Conservation (phyloP, 139 green algal species). For the Chlorella vulgaris region DNA sequence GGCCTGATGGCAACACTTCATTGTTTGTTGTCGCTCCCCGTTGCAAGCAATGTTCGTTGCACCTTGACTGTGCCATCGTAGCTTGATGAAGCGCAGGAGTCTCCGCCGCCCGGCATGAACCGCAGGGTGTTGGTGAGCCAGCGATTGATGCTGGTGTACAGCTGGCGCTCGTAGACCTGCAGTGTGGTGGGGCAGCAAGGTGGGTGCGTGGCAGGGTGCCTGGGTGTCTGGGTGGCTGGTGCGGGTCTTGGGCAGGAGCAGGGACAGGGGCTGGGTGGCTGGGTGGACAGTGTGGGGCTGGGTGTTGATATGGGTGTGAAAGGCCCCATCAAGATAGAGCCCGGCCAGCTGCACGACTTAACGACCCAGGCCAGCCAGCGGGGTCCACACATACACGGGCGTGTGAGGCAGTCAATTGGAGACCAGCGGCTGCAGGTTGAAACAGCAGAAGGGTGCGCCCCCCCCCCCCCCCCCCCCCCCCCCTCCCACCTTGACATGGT, state of each 20-base stretch:
- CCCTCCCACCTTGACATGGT: conserved; percentile 69
- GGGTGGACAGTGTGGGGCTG: no score
- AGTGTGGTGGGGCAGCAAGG: background rate
- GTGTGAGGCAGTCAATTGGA: background rate
- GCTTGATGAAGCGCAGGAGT: conserved; percentile 47
- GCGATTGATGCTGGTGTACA: conserved; percentile 68
- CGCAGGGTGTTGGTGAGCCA: conserved; percentile 72
- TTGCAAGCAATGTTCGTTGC: no score
- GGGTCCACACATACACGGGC: background rate
- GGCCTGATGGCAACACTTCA: no score
- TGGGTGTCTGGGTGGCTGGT: background rate
- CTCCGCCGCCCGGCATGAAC: conserved; percentile 48
- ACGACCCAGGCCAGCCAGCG: no score
- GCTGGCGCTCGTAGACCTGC: conserved; percentile 78
- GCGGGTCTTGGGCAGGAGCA: no score
- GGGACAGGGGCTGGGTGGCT: background rate
- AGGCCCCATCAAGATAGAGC: no score
- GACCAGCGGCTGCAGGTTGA: no score
- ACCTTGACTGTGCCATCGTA: conserved; percentile 77
- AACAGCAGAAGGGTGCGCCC: no score
- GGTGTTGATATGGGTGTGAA: no score
- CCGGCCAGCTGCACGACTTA: no score
- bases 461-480: no score
- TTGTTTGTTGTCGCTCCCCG: no score
- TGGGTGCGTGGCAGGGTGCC: background rate